Evolutionary conservation across 1,284 basidiomycete genomes (phyloP), one percentile per base, ranked within the genome.

Genomic region (Ganoderma leucocontextum): DNA sequence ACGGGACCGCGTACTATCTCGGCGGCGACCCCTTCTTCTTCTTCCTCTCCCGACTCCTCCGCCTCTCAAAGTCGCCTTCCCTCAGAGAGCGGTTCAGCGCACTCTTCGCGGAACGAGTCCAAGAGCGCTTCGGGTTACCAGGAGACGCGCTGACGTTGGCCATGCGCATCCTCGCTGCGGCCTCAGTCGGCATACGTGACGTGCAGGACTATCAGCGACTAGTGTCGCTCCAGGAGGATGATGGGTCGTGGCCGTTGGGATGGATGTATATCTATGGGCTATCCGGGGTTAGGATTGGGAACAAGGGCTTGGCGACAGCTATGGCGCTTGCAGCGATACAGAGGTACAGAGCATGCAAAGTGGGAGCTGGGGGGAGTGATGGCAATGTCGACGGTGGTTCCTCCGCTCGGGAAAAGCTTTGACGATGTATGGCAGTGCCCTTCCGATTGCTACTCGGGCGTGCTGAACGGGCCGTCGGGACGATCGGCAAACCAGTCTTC

Each of bases 11-110:
- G 19, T 89, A 89, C 76, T 89, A 89, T 71, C 79, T 80, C 49
- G 82, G 82, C 0, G 77, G 85, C 0, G 87, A 88, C 72, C 81
- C 80, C 62, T 88, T 88, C 75, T 80, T 89, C 10, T 89, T 80
- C 75, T 88, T 88, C 78, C 75, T 87, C 62, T 78, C 80, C 58
- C 84, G 87, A 13, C 80, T 89, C 7, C 78, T 89, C 22, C 69
- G 75, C 5, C 73, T 67, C 15, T 75, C 80, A 0, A 66, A 67
- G 8, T 80, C 83, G 13, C 33, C 47, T 4, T 9, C 39, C 66
- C 64, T 85, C 7, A 80, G 81, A 25, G 70, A 72, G 3, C 69
- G 76, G 22, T 71, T 87, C 63, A 77, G 75, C 47, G 76, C 80
- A 0, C 71, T 86, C 15, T 78, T 87, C 64, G 78, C 75, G 25